Base-by-base conservation (phyloP, 345 rosid species). In the Barbarea vulgaris region DNA sequence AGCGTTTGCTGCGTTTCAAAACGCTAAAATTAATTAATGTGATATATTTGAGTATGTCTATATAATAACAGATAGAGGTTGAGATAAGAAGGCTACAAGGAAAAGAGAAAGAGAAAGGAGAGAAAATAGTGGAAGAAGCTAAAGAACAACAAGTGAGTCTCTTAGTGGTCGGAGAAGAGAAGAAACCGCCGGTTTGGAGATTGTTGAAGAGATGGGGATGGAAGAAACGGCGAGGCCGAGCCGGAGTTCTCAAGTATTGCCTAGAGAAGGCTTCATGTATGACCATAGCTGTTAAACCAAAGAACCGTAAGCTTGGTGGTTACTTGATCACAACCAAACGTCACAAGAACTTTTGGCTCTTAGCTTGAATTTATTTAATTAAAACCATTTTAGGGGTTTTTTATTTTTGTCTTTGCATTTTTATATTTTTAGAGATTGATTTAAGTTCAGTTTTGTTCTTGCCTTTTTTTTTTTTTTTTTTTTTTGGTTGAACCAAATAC, bases 301-400 rank as follows among this genome's bases (percentile, higher is more conserved):
- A 91, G 84, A 87, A 83, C 77, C 87, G 80, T 64, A 84, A 84
- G 67, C 85, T 82, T 61, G 97, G 97, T 25, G 97, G 97, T 44
- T 91, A 91, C 81, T 79, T 87, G 85, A 93, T 93, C 81, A 91
- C 98, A 69, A 93, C 96, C 19, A 91, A 91, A 69, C 84, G 96
- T 46, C 98, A 89, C 81, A 91, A 88, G 41, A 88, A 88, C 2
- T 93, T 93, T 72, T 91, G 97, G 98, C 96, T 88, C 67, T 69
- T 91, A 78, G 97, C 97, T 81, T 93, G 80, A 80, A 25, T 28
- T 10, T 25, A 15, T 9, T 15, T 5, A 13, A 2, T 15, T 61
- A 3, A 5, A 73, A 36, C 55, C 27, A 42, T 15, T 27, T n/a
- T 47, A 54, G 62, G 33, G 6, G 13, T 22, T 4, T 34, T 19